A percentile compares a stretch with the other conserved stretches of the same genome.
Conservation (phyloP, 495 filamentous ascomycete genomes). For the Usnea hakonensis region DNA sequence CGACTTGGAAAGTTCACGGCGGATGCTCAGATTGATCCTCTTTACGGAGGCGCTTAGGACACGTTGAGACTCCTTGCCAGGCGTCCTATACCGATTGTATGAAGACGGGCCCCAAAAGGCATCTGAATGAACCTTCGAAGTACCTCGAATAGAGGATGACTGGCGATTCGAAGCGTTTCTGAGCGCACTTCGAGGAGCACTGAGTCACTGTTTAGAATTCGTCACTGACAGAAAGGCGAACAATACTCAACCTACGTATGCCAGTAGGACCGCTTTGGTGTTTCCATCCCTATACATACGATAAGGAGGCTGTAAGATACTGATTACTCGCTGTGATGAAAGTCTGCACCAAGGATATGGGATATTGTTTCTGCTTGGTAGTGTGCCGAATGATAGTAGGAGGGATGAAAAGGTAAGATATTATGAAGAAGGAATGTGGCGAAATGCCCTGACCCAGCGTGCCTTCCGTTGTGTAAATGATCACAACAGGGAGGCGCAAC, state of each 20-base stretch:
- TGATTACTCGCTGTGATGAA: background rate
- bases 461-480: background rate
- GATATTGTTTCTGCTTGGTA: background rate
- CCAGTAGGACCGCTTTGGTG: constrained; percentile 1
- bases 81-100: background rate
- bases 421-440: background rate
- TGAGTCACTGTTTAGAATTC: background rate
- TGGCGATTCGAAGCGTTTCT: background rate
- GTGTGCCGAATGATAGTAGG: background rate
- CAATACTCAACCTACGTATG: background rate
- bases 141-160: background rate
- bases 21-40: background rate
- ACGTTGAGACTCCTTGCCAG: background rate
- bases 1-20: constrained; percentile 8
- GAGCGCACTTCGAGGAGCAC: constrained; percentile 2
- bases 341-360: constrained; percentile 3
- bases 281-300: constrained; percentile 1
- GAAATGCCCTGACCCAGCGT: background rate
- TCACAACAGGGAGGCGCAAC: background rate
- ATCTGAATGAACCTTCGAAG: too few species aligned
- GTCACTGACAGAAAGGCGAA: background rate
- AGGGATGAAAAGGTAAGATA: background rate
- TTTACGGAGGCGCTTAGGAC: background rate
- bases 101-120: background rate
- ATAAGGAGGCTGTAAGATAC: background rate